These are phyloP conservation scores for Effrenium voratum DNA, from an alignment of 73 alveolate genomes.

Conservation along the genomic window DNA sequence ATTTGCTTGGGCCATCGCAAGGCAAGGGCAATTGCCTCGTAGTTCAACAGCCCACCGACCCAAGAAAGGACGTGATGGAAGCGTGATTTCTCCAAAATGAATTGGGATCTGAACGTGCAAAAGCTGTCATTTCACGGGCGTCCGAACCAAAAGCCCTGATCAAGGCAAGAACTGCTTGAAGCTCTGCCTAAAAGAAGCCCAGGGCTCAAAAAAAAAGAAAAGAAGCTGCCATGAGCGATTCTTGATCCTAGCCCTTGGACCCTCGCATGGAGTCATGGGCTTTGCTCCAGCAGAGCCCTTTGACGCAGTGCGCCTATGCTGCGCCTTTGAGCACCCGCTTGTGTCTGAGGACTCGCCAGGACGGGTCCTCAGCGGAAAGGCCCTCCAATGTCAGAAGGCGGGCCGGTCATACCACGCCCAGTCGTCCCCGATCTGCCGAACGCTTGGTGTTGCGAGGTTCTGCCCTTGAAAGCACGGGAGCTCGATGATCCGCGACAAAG, in stretches of 20 bases:
- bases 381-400: not conserved
- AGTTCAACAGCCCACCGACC: too few relatives aligned
- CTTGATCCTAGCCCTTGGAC: not conserved
- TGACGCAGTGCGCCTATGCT: constrained; percentile 4
- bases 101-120: too few relatives aligned
- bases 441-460: not conserved
- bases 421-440: not conserved
- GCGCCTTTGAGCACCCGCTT: constrained; percentile 79
- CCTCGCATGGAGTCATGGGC: not conserved
- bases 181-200: not conserved
- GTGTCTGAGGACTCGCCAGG: constrained; percentile 84
- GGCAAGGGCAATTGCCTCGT: too few relatives aligned
- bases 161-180: not conserved
- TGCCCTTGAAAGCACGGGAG: not conserved
- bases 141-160: not conserved
- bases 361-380: constrained; percentile 19
- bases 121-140: not conserved
- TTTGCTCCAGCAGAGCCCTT: not conserved
- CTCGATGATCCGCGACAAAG: too few relatives aligned
- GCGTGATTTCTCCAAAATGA: too few relatives aligned
- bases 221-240: not conserved
- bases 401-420: not conserved
- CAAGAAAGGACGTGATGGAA: too few relatives aligned
- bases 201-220: not conserved
- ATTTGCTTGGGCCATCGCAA: too few relatives aligned